A percentile compares a stretch with the other conserved stretches of the same genome.
Conservation (phyloP, 352 stramenopile species). For the Peronosclerospora sorghi region DNA sequence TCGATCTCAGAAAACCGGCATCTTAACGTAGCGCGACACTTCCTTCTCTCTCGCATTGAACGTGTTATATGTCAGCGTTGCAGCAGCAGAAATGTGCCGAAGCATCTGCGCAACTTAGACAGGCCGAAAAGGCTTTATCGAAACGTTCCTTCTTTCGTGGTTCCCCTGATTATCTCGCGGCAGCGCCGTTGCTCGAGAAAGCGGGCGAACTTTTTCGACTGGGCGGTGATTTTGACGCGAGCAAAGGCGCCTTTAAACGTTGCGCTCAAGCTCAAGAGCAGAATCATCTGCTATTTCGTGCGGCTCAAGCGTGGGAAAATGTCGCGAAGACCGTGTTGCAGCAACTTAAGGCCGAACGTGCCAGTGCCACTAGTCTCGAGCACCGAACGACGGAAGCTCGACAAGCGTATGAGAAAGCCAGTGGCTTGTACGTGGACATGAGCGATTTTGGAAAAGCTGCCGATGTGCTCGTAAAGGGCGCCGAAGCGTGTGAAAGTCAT, state of each 20-base stretch:
- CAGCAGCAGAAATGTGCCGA: constrained; percentile 45
- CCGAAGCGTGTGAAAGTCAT: constrained; percentile 34
- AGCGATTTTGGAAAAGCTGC: constrained; percentile 75
- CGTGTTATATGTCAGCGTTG: constrained; percentile 22
- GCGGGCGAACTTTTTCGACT: constrained; percentile 60
- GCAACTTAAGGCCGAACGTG: constrained; percentile 52
- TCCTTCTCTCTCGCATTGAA: too few relatives aligned
- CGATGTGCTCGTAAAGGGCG: constrained; percentile 61
- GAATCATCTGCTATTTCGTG: constrained; percentile 65
- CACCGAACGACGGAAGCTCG: constrained; percentile 37
- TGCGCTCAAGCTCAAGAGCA: constrained; percentile 55
- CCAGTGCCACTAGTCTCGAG: constrained; percentile 10
- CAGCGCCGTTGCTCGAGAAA: constrained; percentile 60
- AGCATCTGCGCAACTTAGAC: constrained; percentile 33
- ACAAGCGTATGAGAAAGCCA: constrained; percentile 50
- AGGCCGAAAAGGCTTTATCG: constrained; percentile 44
- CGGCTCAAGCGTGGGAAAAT: constrained; percentile 63
- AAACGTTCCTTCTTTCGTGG: constrained; percentile 59
- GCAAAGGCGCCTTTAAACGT: constrained; percentile 44
- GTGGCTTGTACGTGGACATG: constrained; percentile 67
- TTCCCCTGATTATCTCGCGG: constrained; percentile 55
- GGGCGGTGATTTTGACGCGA: constrained; percentile 46
- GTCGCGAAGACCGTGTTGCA: constrained; percentile 59
- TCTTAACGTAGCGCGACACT: too few relatives aligned
- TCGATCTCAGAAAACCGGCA: too few relatives aligned